These are phyloP conservation scores for Suillus subluteus DNA, from an alignment of 768 basidiomycete species.

Conservation along the genomic window DNA sequence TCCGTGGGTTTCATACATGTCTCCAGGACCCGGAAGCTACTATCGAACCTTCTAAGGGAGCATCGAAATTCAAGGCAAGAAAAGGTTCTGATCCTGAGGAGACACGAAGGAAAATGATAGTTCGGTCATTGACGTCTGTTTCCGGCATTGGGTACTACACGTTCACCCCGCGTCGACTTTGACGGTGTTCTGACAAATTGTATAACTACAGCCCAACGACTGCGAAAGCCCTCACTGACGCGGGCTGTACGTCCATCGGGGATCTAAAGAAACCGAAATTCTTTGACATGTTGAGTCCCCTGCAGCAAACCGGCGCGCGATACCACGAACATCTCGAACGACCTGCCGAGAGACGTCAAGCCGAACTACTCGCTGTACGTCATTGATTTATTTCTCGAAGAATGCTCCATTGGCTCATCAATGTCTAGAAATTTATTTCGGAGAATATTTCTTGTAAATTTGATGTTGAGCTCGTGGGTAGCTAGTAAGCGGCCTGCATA, in stretches of 20 bases:
- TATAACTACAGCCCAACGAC: conserved; percentile 20
- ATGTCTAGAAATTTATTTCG: conserved; percentile 50
- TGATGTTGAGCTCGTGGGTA: conserved; percentile 54
- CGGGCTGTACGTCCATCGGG: conserved; percentile 49
- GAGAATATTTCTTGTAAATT: conserved; percentile 50
- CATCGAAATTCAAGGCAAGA: conserved; percentile 13
- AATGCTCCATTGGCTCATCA: neutral
- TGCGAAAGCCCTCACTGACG: conserved; percentile 50
- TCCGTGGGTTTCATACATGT: conserved; percentile 1
- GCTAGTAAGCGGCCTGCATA: conserved; percentile 52
- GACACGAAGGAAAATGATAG: conserved; percentile 31
- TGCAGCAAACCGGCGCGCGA: conserved; percentile 42
- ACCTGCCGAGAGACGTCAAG: conserved; percentile 43
- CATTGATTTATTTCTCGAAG: neutral
- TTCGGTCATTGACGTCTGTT: conserved; percentile 40
- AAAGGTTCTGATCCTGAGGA: conserved; percentile 23
- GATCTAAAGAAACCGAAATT: conserved; percentile 46
- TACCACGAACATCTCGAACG: conserved; percentile 45
- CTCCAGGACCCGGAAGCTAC: conserved; percentile 1
- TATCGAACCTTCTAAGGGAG: neutral
- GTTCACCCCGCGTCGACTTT: neutral
- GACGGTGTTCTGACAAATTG: neutral
- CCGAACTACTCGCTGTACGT: conserved; percentile 50
- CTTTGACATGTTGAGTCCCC: conserved; percentile 38
- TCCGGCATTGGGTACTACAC: conserved; percentile 51